Conservation (phyloP, 2,329 filamentous ascomycete genomes). For the Beauveria bassiana region DNA sequence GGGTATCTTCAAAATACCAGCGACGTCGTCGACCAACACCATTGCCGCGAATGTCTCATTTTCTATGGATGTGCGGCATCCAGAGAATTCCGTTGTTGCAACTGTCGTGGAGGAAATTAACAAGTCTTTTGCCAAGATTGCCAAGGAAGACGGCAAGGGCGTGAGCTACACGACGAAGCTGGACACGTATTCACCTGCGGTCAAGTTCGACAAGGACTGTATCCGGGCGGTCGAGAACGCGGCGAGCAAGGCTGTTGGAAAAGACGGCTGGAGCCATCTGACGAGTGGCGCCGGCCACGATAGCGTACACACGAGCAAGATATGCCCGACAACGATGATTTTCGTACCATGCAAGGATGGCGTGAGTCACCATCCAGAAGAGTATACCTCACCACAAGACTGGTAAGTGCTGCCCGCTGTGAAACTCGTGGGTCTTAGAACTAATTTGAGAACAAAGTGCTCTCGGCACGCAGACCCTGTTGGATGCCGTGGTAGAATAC, state of each 20-base stretch:
- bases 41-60: conserved; percentile 59
- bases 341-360: conserved; percentile 30
- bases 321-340: conserved; percentile 31
- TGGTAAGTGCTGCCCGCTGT: conserved; percentile 15
- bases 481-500: conserved; percentile 17
- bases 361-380: conserved; percentile 29
- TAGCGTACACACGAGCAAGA: conserved; percentile 26
- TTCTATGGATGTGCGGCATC: conserved; percentile 57
- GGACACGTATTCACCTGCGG: conserved; percentile 52
- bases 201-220: conserved; percentile 58
- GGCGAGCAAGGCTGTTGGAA: conserved; percentile 44
- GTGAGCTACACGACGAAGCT: conserved; percentile 48
- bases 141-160: conserved; percentile 21
- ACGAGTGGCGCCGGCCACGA: conserved; percentile 33
- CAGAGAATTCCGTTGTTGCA: conserved; percentile 44
- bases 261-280: conserved; percentile 28
- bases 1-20: conserved; percentile 28
- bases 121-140: conserved; percentile 18
- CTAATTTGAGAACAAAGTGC: conserved; percentile 12
- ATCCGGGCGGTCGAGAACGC: conserved; percentile 55
- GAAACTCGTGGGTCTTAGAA: background rate
- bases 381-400: conserved; percentile 28
- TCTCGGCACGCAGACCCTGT: conserved; percentile 15
- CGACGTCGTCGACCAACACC: conserved; percentile 63
- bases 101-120: conserved; percentile 27